A percentile compares a stretch with the other conserved stretches of the same genome.
Evolutionary conservation across 2,329 filamentous ascomycete species (phyloP).

Genomic region (Chaetothyriales sp.): DNA sequence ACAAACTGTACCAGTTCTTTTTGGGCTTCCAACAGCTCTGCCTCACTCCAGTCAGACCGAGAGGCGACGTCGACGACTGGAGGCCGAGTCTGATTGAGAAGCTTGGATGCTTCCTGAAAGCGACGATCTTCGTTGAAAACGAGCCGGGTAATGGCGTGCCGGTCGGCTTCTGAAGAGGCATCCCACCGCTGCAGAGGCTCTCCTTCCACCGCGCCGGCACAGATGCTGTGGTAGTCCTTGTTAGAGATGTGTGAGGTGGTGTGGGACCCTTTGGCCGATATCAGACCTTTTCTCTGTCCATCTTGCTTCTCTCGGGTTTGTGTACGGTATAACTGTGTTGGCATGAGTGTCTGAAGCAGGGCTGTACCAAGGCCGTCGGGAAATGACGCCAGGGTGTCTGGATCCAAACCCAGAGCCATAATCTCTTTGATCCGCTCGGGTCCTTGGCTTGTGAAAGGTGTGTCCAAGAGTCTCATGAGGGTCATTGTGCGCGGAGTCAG

Average conservation of each 20-base stretch:
- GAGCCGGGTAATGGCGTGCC: slow-evolving; percentile 65
- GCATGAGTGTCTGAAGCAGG: slow-evolving; percentile 61
- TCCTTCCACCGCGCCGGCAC: slow-evolving; percentile 35
- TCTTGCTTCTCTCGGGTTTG: not conserved
- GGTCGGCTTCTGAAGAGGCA: slow-evolving; percentile 68
- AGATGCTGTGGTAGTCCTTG: slow-evolving; percentile 67
- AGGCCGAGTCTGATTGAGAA: slow-evolving; percentile 73
- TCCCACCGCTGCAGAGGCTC: slow-evolving; percentile 47
- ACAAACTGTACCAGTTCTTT: slow-evolving; percentile 78
- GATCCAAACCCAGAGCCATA: not conserved
- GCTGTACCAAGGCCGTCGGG: slow-evolving; percentile 56
- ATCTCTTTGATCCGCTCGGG: not conserved
- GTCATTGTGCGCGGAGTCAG: not conserved
- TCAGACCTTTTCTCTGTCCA: slow-evolving; percentile 45
- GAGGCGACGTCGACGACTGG: slow-evolving; percentile 63
- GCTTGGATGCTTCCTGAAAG: slow-evolving; percentile 65
- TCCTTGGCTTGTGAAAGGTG: not conserved
- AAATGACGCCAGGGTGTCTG: not conserved
- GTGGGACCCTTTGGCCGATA: slow-evolving; percentile 22
- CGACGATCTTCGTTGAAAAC: slow-evolving; percentile 87
- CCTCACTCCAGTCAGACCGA: slow-evolving; percentile 65
- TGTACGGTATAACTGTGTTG: slow-evolving; percentile 52
- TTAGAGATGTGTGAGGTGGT: slow-evolving; percentile 41
- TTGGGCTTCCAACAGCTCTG: slow-evolving; percentile 77
- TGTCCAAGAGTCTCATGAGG: not conserved